Conservation (phyloP, 192 early-diverging fungal species). For the Podila epicladia region DNA sequence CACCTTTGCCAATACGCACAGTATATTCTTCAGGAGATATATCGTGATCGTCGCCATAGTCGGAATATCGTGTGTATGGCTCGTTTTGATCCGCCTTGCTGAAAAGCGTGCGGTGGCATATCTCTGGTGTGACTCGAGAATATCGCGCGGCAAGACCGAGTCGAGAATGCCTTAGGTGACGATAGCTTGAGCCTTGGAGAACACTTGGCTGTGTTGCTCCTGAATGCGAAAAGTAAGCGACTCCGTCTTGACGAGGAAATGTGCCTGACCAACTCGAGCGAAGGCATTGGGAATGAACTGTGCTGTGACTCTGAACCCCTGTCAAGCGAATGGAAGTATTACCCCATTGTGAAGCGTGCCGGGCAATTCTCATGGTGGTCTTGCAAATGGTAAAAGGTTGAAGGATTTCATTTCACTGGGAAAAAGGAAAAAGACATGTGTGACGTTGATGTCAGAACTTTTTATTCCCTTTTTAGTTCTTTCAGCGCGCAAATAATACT, state of each 20-base stretch:
- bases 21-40: constrained; percentile 32
- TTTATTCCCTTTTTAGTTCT: background rate
- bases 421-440: too few species aligned
- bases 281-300: background rate
- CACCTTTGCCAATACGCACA: constrained; percentile 42
- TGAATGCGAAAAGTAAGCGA: too few species aligned
- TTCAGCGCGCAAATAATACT: background rate
- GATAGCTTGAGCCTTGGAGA: too few species aligned
- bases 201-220: too few species aligned
- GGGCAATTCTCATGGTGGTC: background rate
- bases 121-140: too few species aligned
- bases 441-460: background rate
- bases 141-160: too few species aligned
- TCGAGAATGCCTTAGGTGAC: too few species aligned
- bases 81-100: background rate
- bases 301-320: background rate
- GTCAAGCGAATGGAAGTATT: background rate
- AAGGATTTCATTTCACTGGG: too few species aligned
- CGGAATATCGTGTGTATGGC: constrained; percentile 10
- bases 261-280: too few species aligned
- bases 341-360: background rate
- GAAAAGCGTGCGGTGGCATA: background rate
- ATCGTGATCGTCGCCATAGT: background rate
- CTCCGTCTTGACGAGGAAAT: too few species aligned
- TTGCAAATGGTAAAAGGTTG: background rate